Evolutionary conservation across 2,329 filamentous ascomycete genomes (phyloP).

Genomic region (Escovopsis sp.): DNA sequence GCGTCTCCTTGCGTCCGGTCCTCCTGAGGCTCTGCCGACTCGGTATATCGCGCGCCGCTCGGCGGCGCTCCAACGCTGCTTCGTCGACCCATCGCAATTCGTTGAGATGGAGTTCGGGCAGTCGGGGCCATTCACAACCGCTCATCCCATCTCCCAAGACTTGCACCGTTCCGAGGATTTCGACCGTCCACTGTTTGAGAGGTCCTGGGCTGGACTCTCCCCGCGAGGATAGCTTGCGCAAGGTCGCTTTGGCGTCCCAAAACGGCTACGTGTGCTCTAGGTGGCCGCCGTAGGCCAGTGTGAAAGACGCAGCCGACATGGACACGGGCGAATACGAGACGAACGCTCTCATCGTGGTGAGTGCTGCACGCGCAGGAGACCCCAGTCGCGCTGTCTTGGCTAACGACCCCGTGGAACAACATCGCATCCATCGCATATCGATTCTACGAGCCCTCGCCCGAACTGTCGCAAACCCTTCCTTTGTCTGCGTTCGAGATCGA

Average conservation of each 20-base stretch:
- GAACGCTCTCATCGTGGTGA: slow-evolving; percentile 43
- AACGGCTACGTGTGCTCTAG: slow-evolving; percentile 9
- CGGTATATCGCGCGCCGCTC: slow-evolving; percentile 4
- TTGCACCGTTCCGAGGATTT: background rate
- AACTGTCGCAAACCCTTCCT: slow-evolving; percentile 29
- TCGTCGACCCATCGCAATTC: slow-evolving; percentile 2
- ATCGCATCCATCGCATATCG: slow-evolving; percentile 40
- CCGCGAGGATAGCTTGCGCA: slow-evolving; percentile 4
- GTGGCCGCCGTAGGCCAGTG: slow-evolving; percentile 13
- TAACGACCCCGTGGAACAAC: slow-evolving; percentile 31
- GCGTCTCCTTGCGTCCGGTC: slow-evolving; percentile 1
- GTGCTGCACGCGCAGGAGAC: slow-evolving; percentile 11
- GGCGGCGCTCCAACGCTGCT: slow-evolving; percentile 3
- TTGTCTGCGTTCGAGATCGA: slow-evolving; percentile 37
- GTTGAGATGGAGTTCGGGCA: slow-evolving; percentile 8
- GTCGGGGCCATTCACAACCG: slow-evolving; percentile 2
- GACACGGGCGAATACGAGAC: slow-evolving; percentile 49
- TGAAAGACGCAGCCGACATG: slow-evolving; percentile 35
- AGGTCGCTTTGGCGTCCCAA: slow-evolving; percentile 8
- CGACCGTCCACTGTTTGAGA: background rate
- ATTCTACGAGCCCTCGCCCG: slow-evolving; percentile 35
- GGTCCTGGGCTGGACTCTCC: slow-evolving; percentile 1
- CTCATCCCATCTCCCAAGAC: background rate
- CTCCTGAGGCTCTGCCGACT: background rate
- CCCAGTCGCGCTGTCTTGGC: slow-evolving; percentile 7